Conservation (phyloP, 2,329 filamentous ascomycete species). For the Neonectria neomacrospora region DNA sequence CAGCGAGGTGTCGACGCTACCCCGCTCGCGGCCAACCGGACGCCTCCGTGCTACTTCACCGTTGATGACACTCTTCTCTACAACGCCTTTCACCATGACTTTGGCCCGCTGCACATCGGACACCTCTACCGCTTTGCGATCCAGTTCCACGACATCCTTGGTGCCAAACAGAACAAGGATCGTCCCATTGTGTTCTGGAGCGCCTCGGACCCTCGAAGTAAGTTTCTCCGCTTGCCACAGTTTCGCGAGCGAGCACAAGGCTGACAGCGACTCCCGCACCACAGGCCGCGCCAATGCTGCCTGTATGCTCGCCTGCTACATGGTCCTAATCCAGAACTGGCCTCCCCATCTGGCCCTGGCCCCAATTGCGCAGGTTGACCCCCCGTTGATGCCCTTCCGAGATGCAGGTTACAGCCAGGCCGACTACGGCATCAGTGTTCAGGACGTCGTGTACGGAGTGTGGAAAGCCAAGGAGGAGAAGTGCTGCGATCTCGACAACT, state of each 20-base stretch:
- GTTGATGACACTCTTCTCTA: slow-evolving; percentile 93
- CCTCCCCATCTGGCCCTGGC: slow-evolving; percentile 94
- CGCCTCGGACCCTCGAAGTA: slow-evolving; percentile 88
- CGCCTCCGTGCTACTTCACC: slow-evolving; percentile 90
- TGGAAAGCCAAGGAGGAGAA: slow-evolving; percentile 99
- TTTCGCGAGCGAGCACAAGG: slow-evolving; percentile 7
- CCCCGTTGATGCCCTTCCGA: slow-evolving; percentile 97
- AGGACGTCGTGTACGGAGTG: slow-evolving; percentile 97
- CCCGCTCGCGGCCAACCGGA: slow-evolving; percentile 43
- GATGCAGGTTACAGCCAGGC: slow-evolving; percentile 99
- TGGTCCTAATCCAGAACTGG: slow-evolving; percentile 98
- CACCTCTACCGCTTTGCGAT: slow-evolving; percentile 97
- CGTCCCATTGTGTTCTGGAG: slow-evolving; percentile 97
- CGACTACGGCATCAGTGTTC: slow-evolving; percentile 93
- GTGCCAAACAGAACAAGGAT: slow-evolving; percentile 89
- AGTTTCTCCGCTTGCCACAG: slow-evolving; percentile 49
- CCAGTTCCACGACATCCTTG: slow-evolving; percentile 93
- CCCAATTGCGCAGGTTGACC: slow-evolving; percentile 95
- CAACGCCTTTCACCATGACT: slow-evolving; percentile 98
- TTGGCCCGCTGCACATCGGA: slow-evolving; percentile 96
- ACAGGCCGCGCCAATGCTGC: slow-evolving; percentile 90
- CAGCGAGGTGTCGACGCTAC: slow-evolving; percentile 66
- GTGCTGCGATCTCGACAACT: slow-evolving; percentile 90
- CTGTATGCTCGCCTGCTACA: slow-evolving; percentile 95
- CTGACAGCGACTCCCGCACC: slow-evolving; percentile 26